These are phyloP conservation scores for Ormosia emarginata DNA, from an alignment of 306 rosid species.

Conservation along the genomic window DNA sequence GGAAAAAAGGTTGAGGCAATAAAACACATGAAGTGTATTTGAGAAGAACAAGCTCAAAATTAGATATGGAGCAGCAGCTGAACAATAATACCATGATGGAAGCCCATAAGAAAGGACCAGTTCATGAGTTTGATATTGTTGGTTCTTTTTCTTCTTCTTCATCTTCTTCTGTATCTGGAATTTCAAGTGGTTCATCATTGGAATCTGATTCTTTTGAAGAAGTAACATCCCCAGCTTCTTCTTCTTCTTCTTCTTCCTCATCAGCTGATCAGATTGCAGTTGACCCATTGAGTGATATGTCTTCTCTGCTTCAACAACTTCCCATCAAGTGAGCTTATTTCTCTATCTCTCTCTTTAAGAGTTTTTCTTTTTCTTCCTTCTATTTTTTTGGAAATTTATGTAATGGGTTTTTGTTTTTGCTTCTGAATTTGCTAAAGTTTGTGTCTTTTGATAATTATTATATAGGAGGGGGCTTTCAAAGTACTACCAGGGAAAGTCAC, in stretches of 20 bases:
- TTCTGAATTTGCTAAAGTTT: not conserved
- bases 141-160: conserved; percentile 10
- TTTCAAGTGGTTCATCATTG: conserved; percentile 18
- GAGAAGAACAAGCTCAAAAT: not conserved
- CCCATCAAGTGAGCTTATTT: conserved; percentile 40
- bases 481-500: conserved; percentile 46
- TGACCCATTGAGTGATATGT: conserved; percentile 35
- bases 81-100: not conserved
- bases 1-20: not conserved
- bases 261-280: not conserved
- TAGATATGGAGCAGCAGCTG: not conserved
- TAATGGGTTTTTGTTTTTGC: not conserved
- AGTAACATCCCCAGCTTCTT: conserved; percentile 26
- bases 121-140: conserved; percentile 6
- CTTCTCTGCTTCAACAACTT: conserved; percentile 39
- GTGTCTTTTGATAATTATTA: not conserved
- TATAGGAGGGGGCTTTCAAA: conserved; percentile 50
- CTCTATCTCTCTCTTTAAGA: not conserved
- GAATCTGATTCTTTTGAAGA: conserved; percentile 43
- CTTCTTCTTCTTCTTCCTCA: conserved; percentile 22
- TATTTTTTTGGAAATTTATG: not conserved
- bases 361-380: not conserved
- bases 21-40: not conserved
- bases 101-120: not conserved
- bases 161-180: conserved; percentile 10